A percentile compares a stretch with the other conserved stretches of the same genome.
Evolutionary conservation across 352 stramenopile genomes (phyloP).

Genomic region (Pilasporangium apinafurcum): DNA sequence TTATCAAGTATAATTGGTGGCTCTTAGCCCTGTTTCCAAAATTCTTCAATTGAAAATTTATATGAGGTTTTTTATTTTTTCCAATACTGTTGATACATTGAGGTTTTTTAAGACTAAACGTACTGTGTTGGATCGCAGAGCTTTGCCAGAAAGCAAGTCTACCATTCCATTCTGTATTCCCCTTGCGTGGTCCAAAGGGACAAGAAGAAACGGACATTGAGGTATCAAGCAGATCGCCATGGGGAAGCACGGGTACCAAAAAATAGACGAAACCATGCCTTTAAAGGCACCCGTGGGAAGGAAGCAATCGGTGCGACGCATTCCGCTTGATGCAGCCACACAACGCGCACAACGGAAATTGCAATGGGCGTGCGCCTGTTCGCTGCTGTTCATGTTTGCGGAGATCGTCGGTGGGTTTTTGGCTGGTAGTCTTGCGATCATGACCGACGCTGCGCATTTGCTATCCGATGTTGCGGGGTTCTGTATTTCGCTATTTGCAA

Average conservation of each 20-base stretch:
- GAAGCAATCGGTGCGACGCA: conserved; percentile 26
- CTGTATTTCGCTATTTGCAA: conserved; percentile 70
- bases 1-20: no score
- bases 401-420: conserved; percentile 94
- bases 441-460: conserved; percentile 84
- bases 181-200: no score
- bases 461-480: conserved; percentile 70
- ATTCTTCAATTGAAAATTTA: no score
- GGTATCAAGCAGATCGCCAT: no score
- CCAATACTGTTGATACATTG: no score
- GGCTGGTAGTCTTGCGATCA: conserved; percentile 91
- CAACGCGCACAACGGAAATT: conserved; percentile 59
- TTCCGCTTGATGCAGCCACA: conserved; percentile 42
- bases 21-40: no score
- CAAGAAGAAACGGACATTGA: no score
- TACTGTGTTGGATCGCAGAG: no score
- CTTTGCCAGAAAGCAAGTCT: no score
- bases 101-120: no score
- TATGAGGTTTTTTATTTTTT: no score
- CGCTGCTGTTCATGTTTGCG: conserved; percentile 91
- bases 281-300: conserved; percentile 26
- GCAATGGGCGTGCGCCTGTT: conserved; percentile 67
- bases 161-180: no score
- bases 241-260: conserved; percentile 33
- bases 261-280: conserved; percentile 46